Evolutionary conservation across 2,329 filamentous ascomycete genomes (phyloP).

Genomic region (Aspergillus costaricaensis): DNA sequence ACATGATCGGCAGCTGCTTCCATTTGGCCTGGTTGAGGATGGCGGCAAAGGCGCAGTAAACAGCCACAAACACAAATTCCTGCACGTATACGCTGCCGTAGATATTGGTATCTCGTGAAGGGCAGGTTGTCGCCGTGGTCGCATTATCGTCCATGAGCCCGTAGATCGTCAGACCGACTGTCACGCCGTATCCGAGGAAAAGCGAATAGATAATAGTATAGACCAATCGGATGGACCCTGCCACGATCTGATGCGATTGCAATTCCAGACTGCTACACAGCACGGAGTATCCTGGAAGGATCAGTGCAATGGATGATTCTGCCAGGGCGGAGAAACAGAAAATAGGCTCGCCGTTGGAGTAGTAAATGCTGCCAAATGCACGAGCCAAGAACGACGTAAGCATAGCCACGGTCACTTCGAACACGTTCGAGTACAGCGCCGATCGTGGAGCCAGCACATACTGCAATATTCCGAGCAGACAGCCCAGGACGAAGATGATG

Average conservation of each 20-base stretch:
- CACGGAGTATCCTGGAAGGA: slow-evolving; percentile 69
- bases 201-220: slow-evolving; percentile 74
- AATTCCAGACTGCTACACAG: slow-evolving; percentile 65
- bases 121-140: slow-evolving; percentile 47
- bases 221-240: slow-evolving; percentile 72
- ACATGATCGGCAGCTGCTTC: slow-evolving; percentile 74
- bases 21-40: slow-evolving; percentile 79
- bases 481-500: slow-evolving; percentile 72
- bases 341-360: slow-evolving; percentile 39
- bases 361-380: slow-evolving; percentile 64
- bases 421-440: slow-evolving; percentile 64
- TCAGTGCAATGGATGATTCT: slow-evolving; percentile 73
- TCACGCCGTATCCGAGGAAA: slow-evolving; percentile 72
- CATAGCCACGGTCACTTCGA: slow-evolving; percentile 64
- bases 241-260: slow-evolving; percentile 68
- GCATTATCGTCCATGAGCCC: slow-evolving; percentile 61
- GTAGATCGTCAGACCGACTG: slow-evolving; percentile 65
- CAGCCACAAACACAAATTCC: slow-evolving; percentile 70
- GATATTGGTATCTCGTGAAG: slow-evolving; percentile 37
- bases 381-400: slow-evolving; percentile 68
- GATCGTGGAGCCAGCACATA: slow-evolving; percentile 72
- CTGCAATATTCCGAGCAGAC: slow-evolving; percentile 71
- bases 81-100: slow-evolving; percentile 43
- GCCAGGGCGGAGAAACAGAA: slow-evolving; percentile 73
- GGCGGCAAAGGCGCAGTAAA: slow-evolving; percentile 71